A percentile compares a stretch with the other conserved stretches of the same genome.
Evolutionary conservation across 2,329 filamentous ascomycete genomes (phyloP).

Genomic region (Claviceps purpurea): DNA sequence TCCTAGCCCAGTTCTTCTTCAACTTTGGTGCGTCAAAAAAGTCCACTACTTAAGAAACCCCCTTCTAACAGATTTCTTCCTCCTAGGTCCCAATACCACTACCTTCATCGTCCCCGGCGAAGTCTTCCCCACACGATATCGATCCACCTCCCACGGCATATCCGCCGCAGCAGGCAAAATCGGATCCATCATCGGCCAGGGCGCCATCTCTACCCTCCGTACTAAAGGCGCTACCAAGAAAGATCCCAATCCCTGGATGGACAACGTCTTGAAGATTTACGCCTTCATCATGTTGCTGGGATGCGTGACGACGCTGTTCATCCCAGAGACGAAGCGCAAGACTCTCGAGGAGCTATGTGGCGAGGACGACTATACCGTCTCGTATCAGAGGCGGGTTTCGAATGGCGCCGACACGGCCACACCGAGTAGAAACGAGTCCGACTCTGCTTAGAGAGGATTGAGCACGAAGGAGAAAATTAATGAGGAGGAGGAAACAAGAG

Average conservation of each 20-base stretch:
- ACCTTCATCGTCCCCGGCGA: constrained; percentile 45
- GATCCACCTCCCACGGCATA: constrained; percentile 44
- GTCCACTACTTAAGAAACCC: neutral
- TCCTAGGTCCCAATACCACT: constrained; percentile 36
- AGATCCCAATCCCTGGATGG: constrained; percentile 48
- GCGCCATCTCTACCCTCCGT: constrained; percentile 41
- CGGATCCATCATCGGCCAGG: constrained; percentile 43
- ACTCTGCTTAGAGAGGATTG: neutral
- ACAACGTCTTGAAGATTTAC: constrained; percentile 64
- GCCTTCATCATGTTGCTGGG: constrained; percentile 68
- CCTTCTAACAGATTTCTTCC: constrained; percentile 1
- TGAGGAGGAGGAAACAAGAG: neutral
- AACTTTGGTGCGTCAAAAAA: constrained; percentile 30
- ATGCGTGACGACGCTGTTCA: constrained; percentile 53
- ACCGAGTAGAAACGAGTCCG: constrained; percentile 2
- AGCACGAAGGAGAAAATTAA: neutral
- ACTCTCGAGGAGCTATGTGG: constrained; percentile 51
- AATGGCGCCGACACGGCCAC: neutral
- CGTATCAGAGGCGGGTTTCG: neutral
- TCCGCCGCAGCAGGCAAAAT: constrained; percentile 42
- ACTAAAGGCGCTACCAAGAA: constrained; percentile 26
- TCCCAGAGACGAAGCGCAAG: constrained; percentile 62
- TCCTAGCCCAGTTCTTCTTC: constrained; percentile 45
- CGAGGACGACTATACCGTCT: constrained; percentile 19
- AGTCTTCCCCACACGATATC: constrained; percentile 42